Percentiles rank a stretch among this genome's conserved stretches.
Evolutionary conservation across 129 eudicot genomes (phyloP).

Genomic region (Smallanthus sonchifolius): DNA sequence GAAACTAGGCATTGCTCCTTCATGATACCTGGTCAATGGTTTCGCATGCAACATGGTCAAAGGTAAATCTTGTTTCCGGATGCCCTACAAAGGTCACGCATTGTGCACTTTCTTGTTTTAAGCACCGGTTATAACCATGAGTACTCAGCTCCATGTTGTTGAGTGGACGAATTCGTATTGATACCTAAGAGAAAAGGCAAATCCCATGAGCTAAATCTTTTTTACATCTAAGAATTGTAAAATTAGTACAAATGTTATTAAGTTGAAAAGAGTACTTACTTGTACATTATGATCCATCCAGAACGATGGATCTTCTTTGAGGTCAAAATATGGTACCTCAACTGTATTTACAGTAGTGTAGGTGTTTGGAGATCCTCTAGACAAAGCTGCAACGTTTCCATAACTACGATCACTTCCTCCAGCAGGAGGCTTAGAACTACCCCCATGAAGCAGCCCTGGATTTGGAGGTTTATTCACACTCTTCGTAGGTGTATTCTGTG

Average conservation of each 20-base stretch:
- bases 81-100: constrained; percentile 74
- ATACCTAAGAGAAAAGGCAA: constrained; percentile 47
- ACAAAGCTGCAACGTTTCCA: constrained; percentile 44
- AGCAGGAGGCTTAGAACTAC: constrained; percentile 48
- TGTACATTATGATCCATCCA: constrained; percentile 98
- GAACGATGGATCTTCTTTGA: constrained; percentile 92
- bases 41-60: constrained; percentile 97
- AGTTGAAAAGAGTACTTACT: constrained; percentile 37
- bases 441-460: constrained; percentile 48
- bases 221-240: background rate
- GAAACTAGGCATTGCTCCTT: background rate
- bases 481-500: constrained; percentile 75
- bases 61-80: constrained; percentile 80
- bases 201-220: constrained; percentile 4
- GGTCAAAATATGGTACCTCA: constrained; percentile 88
- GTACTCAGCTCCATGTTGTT: constrained; percentile 63
- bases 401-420: constrained; percentile 44
- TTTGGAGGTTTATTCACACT: constrained; percentile 85
- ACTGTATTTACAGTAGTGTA: constrained; percentile 49
- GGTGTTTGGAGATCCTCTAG: constrained; percentile 55
- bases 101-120: constrained; percentile 90
- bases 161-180: constrained; percentile 79
- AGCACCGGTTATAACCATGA: constrained; percentile 69
- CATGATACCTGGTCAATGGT: constrained; percentile 69
- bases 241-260: background rate